These are phyloP conservation scores for Drechslerella dactyloides DNA, from an alignment of 2,329 filamentous ascomycete genomes.

Conservation along the genomic window DNA sequence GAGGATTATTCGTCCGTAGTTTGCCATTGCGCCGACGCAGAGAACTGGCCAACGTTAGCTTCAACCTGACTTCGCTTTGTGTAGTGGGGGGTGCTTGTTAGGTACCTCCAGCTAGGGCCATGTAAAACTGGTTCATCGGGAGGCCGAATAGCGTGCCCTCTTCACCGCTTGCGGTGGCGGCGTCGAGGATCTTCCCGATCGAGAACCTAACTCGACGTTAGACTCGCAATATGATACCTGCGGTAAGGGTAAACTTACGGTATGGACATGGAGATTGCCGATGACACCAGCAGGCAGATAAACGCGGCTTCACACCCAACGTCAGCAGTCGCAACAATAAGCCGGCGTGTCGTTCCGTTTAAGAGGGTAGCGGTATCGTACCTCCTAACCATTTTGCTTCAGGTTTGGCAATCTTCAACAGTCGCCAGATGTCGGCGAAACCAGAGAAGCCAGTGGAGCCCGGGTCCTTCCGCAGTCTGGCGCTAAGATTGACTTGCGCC, in stretches of 20 bases:
- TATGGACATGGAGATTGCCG: constrained; percentile 91
- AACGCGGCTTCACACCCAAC: constrained; percentile 69
- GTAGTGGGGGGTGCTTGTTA: not conserved
- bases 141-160: constrained; percentile 79
- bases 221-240: not conserved
- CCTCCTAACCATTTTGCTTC: constrained; percentile 76
- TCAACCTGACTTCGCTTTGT: constrained; percentile 54
- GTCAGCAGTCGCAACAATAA: constrained; percentile 17
- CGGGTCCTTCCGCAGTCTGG: constrained; percentile 84
- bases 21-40: constrained; percentile 82
- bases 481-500: constrained; percentile 85
- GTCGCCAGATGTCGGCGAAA: constrained; percentile 77
- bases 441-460: constrained; percentile 64
- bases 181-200: constrained; percentile 92
- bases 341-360: not conserved
- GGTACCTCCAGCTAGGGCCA: constrained; percentile 67
- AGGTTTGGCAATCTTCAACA: constrained; percentile 86
- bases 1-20: constrained; percentile 92
- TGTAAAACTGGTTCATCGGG: constrained; percentile 85
- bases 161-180: constrained; percentile 75
- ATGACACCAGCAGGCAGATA: constrained; percentile 83
- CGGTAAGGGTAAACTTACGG: constrained; percentile 62
- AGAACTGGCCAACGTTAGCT: constrained; percentile 64
- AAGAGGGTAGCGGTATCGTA: constrained; percentile 19
- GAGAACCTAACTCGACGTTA: constrained; percentile 66